phyloP scores from a whole-genome alignment of 169 alveolate species.

The Eimeria falciformis region DNA sequence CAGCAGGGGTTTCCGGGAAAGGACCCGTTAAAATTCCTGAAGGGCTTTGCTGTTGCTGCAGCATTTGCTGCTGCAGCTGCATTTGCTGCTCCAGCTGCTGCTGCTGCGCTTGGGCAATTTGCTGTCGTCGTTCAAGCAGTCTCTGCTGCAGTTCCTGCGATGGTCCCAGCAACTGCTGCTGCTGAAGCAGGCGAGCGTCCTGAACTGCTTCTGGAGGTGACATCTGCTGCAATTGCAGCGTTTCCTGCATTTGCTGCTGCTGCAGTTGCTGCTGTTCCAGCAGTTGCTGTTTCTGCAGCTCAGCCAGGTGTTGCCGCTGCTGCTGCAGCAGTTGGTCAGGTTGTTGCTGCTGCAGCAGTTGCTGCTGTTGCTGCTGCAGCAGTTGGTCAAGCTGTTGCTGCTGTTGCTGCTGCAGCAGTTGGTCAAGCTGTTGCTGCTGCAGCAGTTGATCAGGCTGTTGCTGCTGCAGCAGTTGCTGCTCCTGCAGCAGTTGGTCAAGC shows the following conservation, averaged over 20 bases:
- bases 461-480: constrained; percentile 27
- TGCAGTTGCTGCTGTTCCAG: background rate
- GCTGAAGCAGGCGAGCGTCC: background rate
- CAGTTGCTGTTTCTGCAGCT: background rate
- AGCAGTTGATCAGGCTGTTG: background rate
- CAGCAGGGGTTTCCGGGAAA: no score
- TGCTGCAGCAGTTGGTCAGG: background rate
- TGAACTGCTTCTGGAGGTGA: constrained; percentile 14
- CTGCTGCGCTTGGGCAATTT: background rate
- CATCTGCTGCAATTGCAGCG: constrained; percentile 23
- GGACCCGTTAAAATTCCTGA: no score
- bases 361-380: background rate
- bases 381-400: background rate
- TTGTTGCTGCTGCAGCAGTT: constrained; percentile 10
- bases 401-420: background rate
- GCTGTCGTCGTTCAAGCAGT: constrained; percentile 1
- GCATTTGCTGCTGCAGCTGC: background rate
- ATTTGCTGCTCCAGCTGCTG: constrained; percentile 7
- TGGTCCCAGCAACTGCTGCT: background rate
- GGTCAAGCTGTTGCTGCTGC: constrained; percentile 21
- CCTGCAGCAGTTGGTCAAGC: background rate
- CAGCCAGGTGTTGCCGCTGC: background rate
- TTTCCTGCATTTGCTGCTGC: background rate
- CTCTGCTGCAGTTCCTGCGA: background rate
- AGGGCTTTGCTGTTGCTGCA: background rate